These are phyloP conservation scores for Boletus reticuloceps DNA, from an alignment of 768 basidiomycete genomes.

Conservation along the genomic window DNA sequence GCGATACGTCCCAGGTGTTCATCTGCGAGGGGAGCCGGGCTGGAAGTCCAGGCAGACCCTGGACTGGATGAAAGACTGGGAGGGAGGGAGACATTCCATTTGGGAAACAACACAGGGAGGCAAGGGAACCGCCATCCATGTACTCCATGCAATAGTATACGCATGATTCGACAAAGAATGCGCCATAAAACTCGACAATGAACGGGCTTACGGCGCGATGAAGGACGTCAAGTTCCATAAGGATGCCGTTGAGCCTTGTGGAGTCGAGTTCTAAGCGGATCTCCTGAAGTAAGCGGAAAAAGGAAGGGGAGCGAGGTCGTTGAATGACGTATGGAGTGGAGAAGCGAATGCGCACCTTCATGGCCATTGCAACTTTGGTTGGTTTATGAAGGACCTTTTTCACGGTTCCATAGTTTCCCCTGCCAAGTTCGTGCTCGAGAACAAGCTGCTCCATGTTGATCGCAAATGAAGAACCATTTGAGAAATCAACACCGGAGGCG, in stretches of 20 bases:
- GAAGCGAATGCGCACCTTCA: conserved; percentile 69
- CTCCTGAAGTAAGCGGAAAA: conserved; percentile 58
- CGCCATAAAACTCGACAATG: conserved; percentile 98
- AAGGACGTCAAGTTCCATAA: conserved; percentile 98
- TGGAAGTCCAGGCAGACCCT: conserved; percentile 34
- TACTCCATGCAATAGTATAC: conserved; percentile 99
- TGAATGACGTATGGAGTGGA: conserved; percentile 11
- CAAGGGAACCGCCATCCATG: conserved; percentile 98
- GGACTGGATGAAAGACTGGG: conserved; percentile 32
- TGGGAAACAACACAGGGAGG: conserved; percentile 60
- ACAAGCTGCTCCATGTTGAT: conserved; percentile 95
- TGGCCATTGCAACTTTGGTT: conserved; percentile 95
- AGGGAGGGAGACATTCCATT: conserved; percentile 34
- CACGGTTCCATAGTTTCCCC: conserved; percentile 97
- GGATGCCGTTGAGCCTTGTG: conserved; percentile 89
- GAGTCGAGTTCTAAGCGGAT: conserved; percentile 95
- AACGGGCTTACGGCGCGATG: conserved; percentile 89
- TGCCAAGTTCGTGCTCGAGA: conserved; percentile 90
- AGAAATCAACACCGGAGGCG: conserved; percentile 85
- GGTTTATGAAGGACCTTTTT: conserved; percentile 94
- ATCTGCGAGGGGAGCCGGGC: conserved; percentile 53
- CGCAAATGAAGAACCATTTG: conserved; percentile 82
- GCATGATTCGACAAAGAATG: conserved; percentile 99
- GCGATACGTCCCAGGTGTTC: conserved; percentile 82
- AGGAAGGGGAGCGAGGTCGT: not conserved